Percentiles rank a stretch among this genome's conserved stretches.
Evolutionary conservation across 192 early-diverging fungal species (phyloP).

Genomic region (Haplosporangium gracile): DNA sequence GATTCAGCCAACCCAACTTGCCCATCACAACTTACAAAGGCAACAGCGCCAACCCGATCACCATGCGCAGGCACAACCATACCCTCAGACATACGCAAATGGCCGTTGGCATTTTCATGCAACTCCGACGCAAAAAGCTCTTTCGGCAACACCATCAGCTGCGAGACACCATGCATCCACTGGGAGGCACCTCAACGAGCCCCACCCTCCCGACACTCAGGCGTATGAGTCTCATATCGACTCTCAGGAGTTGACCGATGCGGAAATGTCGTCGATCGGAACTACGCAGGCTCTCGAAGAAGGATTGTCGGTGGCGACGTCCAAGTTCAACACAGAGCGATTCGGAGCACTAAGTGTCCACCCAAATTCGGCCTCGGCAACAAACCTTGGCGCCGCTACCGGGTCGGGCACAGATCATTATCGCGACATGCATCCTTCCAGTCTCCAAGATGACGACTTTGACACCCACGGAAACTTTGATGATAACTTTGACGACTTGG

Average conservation of each 20-base stretch:
- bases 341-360: conserved; percentile 27
- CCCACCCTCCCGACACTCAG: not conserved
- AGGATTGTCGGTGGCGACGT: conserved; percentile 30
- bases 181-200: not conserved
- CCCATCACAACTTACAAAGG: not conserved
- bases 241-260: not conserved
- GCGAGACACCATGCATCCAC: not conserved
- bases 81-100: not conserved
- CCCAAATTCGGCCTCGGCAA: conserved; percentile 2
- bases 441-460: conserved; percentile 16
- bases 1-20: not conserved
- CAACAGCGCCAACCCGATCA: not conserved
- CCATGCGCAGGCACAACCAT: not conserved
- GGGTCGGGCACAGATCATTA: not conserved
- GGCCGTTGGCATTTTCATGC: not conserved
- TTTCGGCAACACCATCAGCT: not conserved
- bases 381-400: not conserved
- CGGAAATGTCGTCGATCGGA: conserved; percentile 1
- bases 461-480: conserved; percentile 17
- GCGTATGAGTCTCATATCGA: not conserved
- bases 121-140: not conserved
- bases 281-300: conserved; percentile 26
- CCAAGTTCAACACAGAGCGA: conserved; percentile 41
- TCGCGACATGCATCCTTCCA: not conserved
- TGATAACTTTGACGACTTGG: not conserved